Evolutionary conservation across 345 rosid genomes (phyloP), one percentile per base, ranked within the genome.

Genomic region (Boechera retrofracta): DNA sequence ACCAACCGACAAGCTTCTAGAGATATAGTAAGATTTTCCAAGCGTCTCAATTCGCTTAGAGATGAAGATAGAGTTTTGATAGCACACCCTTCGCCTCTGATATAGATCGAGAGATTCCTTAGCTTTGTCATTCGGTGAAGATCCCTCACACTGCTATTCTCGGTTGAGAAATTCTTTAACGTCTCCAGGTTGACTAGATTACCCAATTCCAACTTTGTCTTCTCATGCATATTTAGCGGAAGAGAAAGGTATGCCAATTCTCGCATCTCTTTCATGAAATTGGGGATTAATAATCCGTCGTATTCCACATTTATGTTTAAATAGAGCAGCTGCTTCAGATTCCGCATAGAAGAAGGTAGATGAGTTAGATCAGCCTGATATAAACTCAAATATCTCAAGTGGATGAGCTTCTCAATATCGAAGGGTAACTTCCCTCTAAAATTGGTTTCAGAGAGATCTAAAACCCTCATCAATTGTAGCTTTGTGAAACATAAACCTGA

Each of bases 391-490:
- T 51, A 74, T 65, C 64, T 74, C 64, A 74, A 60, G 38, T 76
- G 84, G 31, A 80, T 76, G 53, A 86, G 75, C 5, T 67, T 56
- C 0, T 83, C 80, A 5, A 83, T 59, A 0, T 13, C 73, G 33
- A 63, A 33, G 0, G 76, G 81, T n/a, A 82, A 39, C 16, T 51
- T 73, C 8, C 77, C 77, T 41, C 13, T 2, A 0, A 2, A n/a
- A 1, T 3, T 28, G 11, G 16, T 16, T 16, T 61, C 42, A 12
- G 69, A 78, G 11, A 82, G 64, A 48, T 81, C 75, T 5, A 82
- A 11, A 18, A 80, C 75, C 72, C 83, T 16, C 16, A 16, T 16
- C 16, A 16, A 16, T 16, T 16, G 16, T 16, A 16, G 16, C 16
- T 16, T 16, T 16, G 16, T 16, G 16, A 16, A 16, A 16, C 16